Evolutionary conservation across 176 grass and related monocot genomes (phyloP).

Genomic region (Rhynchospora breviuscula): DNA sequence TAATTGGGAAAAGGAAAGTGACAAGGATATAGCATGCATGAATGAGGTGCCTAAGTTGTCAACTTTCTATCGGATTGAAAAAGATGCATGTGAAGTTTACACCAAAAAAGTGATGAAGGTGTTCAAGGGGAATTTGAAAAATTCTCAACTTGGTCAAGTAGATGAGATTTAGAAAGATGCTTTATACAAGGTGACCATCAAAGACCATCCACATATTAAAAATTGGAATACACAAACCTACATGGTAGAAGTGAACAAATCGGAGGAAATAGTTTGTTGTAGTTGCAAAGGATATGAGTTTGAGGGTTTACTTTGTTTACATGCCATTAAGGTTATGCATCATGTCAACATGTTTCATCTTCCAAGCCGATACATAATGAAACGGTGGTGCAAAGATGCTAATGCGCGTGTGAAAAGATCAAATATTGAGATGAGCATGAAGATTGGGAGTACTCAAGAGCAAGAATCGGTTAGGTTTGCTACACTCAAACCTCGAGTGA

Average conservation of each 20-base stretch:
- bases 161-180: background rate
- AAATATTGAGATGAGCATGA: background rate
- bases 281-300: background rate
- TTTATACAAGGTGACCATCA: background rate
- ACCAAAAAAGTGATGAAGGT: too few relatives aligned
- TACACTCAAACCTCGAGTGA: background rate
- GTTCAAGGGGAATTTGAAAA: background rate
- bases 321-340: constrained; percentile 7
- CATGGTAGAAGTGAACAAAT: background rate
- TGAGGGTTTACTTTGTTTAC: background rate
- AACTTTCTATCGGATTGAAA: background rate
- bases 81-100: background rate
- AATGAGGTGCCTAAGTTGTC: background rate
- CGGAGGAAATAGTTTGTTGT: too few relatives aligned
- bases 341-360: background rate
- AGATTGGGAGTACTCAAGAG: background rate
- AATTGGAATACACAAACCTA: background rate
- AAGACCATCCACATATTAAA: background rate
- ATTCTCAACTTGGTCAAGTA: background rate
- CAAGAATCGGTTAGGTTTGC: background rate
- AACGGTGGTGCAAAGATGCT: background rate
- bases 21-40: background rate
- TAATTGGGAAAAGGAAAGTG: background rate
- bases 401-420: background rate
- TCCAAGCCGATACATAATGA: background rate